Base-by-base conservation (phyloP, 306 rosid genomes). In the Luffa acutangula region DNA sequence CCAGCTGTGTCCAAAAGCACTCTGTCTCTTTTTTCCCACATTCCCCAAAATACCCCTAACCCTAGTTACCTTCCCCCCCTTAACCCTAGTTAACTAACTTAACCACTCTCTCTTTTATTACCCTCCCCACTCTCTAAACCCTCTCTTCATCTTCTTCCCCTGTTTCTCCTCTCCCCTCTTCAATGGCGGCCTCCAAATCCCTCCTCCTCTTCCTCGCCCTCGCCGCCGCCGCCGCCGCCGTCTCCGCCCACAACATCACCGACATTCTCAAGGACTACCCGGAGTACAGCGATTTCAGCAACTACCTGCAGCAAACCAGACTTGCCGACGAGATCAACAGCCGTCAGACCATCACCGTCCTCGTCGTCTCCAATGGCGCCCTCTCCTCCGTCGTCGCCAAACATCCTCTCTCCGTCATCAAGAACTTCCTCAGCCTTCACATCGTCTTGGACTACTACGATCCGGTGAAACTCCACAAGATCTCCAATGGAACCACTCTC, bases 211-310 rank as follows among this genome's bases (percentile, higher is more conserved):
- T 84, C 33, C 67, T 83, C 46, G 2, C 78, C 41, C 46, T 85
- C 81, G 4, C 78, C 7, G 11, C 79, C 20, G 18, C 82, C 21
- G 17, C 78, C 57, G 76, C 87, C 87, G 56, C 76, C 48, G 80
- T 77, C 87, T 83, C 93, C 54, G 96, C 88, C 86, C 99, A 95
- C 88, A 93, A 95, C 84, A 95, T 95, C 88, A 93, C 99, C 71
- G 92, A 78, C 37, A 91, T 95, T 57, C 99, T 95, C 75, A 67
- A 88, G 0, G 88, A 57, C 42, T 65, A 71, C 78, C 93, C 96
- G 0, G 86, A 90, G 46, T 95, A 93, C 86, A 83, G 90, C 80
- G 78, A 78, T 3, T 95, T 34, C 90, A 91, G 85, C 86, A 15
- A 7, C 71, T 91, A 21, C 85, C 80, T 95, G 14, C 36, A 85